phyloP scores from a whole-genome alignment of 805 yeast species.

The Teunomyces tritomae region DNA sequence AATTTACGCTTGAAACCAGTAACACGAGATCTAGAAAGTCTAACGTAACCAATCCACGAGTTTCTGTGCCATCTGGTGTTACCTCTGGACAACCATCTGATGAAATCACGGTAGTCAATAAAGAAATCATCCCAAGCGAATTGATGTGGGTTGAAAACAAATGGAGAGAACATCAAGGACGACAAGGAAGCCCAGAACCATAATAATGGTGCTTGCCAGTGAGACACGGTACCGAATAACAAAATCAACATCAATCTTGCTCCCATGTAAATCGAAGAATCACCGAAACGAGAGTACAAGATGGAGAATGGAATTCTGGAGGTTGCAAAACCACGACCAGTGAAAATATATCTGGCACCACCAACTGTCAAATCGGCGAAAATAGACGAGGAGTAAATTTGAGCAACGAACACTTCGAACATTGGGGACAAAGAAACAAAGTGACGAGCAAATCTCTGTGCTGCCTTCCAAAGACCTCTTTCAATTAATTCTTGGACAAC shows the following conservation, averaged over 20 bases:
- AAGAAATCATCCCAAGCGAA: conserved; percentile 95
- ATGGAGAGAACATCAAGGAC: conserved; percentile 88
- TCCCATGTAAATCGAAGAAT: conserved; percentile 81
- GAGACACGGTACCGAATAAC: conserved; percentile 68
- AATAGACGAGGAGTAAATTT: conserved; percentile 70
- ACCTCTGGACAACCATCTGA: conserved; percentile 90
- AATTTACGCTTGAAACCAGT: conserved; percentile 86
- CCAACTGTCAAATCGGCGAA: conserved; percentile 73
- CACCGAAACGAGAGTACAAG: conserved; percentile 74
- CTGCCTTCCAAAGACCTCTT: conserved; percentile 76
- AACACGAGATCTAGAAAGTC: conserved; percentile 78
- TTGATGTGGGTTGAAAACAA: conserved; percentile 96
- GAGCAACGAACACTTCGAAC: conserved; percentile 82
- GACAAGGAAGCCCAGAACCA: conserved; percentile 97
- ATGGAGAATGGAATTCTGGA: conserved; percentile 75
- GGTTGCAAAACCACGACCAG: conserved; percentile 86
- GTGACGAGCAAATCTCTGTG: conserved; percentile 67
- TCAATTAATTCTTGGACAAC: conserved; percentile 78
- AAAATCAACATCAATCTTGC: conserved; percentile 73
- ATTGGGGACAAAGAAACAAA: conserved; percentile 70
- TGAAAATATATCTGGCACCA: conserved; percentile 83
- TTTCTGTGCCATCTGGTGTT: conserved; percentile 85
- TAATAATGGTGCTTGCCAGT: conserved; percentile 89
- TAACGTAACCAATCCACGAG: conserved; percentile 83
- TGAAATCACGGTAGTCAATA: conserved; percentile 91